Conservation (phyloP, 2,329 filamentous ascomycete species). For the Pseudopyricularia javanii region DNA sequence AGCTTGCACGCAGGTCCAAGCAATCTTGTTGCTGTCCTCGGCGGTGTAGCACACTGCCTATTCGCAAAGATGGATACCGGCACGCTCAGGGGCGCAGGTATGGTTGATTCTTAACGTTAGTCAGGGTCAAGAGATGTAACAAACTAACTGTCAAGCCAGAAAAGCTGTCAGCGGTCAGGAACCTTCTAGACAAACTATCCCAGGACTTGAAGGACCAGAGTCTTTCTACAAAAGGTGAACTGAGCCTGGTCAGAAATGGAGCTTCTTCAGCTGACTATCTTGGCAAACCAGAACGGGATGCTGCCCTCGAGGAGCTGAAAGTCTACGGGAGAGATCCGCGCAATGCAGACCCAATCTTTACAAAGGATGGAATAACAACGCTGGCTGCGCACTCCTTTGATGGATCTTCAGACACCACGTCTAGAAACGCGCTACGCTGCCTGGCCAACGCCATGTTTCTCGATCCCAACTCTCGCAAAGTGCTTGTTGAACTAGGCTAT, state of each 20-base stretch:
- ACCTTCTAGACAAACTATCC: constrained; percentile 48
- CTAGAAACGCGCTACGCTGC: constrained; percentile 67
- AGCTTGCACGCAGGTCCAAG: too few relatives aligned
- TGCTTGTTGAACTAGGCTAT: constrained; percentile 59
- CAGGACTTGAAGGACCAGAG: constrained; percentile 44
- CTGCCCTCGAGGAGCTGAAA: constrained; percentile 58
- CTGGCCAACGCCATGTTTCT: constrained; percentile 77
- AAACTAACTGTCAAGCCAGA: constrained; percentile 24
- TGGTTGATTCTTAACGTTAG: background rate
- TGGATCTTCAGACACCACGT: constrained; percentile 46
- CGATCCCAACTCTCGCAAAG: constrained; percentile 53
- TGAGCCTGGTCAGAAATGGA: background rate
- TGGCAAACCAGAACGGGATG: constrained; percentile 42
- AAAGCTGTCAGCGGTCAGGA: constrained; percentile 57
- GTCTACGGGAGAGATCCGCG: constrained; percentile 60
- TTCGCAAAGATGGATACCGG: background rate
- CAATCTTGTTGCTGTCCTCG: background rate
- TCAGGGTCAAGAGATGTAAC: too few relatives aligned
- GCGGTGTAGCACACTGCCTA: background rate
- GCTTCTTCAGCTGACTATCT: background rate
- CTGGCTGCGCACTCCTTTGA: constrained; percentile 65
- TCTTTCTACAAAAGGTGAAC: constrained; percentile 46
- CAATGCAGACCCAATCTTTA: constrained; percentile 73
- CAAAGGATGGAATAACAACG: constrained; percentile 64
- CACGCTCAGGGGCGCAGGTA: background rate